Evolutionary conservation across 805 yeast genomes (phyloP), one percentile per base, ranked within the genome.

Genomic region (Candida hungchunana): DNA sequence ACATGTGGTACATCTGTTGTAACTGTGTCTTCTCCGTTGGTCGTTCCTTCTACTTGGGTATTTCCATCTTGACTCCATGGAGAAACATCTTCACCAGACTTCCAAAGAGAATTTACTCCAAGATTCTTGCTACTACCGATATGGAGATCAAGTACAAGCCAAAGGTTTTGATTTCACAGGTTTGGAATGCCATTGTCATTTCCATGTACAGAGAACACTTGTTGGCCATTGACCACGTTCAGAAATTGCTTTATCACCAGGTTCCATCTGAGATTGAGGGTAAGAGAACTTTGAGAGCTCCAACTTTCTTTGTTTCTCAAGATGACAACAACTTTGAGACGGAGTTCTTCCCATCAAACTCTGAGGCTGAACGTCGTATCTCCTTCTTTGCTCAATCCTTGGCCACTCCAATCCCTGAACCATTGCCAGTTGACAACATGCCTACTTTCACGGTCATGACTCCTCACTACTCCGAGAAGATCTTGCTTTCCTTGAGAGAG

Each of bases 141-240:
- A 90, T 94, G 98, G 97, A 93, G 70, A 87, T 90, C 60, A 90
- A 93, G 71, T 93, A 93, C 70, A 90, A 93, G 68, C 97, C 98
- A 50, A 93, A 93, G 77, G 97, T 93, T 49, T 74, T 93, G 62
- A 90, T 93, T 55, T 88, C 97, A 27, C 98, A 93, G 71, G 90
- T 94, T 53, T 93, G 99, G 99, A 93, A 93, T 62, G 98, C 98
- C 37, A 84, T 93, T 65, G 94, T 93, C 49, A 93, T 93, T 54
- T 90, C 98, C 40, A 93, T 93, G 99, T 94, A 93, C 80, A 87
- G 99, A 73, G 99, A 93, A 69, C 99, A 93, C 65, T 72, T 93
- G 64, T 69, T 93, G 51, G 97, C 98, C 19, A 90, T 94, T 63
- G 98, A 93, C 63, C 98, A 93, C 62, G 98, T 93, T 47, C 98